Conservation (phyloP, 805 yeast species). For the Ogataea angusta region DNA sequence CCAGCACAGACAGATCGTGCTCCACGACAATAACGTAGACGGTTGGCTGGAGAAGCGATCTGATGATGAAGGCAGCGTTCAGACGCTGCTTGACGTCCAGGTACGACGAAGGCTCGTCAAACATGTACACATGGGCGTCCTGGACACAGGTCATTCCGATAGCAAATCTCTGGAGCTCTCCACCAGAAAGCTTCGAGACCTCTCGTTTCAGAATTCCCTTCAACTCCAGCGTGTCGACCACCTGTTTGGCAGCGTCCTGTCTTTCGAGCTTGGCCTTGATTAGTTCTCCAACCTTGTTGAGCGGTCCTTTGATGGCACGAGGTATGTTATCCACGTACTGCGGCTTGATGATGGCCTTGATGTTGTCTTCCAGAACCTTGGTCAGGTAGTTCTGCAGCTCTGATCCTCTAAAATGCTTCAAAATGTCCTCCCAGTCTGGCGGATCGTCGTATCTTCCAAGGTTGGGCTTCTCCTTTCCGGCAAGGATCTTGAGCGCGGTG, state of each 20-base stretch:
- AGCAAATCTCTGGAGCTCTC: slow-evolving; percentile 97
- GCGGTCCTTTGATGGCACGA: slow-evolving; percentile 89
- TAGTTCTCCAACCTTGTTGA: slow-evolving; percentile 80
- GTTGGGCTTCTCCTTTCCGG: slow-evolving; percentile 97
- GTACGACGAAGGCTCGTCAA: slow-evolving; percentile 98
- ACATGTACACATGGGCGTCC: slow-evolving; percentile 94
- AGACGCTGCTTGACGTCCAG: slow-evolving; percentile 98
- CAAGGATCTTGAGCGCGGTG: slow-evolving; percentile 92
- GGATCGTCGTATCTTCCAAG: slow-evolving; percentile 93
- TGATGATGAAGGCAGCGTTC: slow-evolving; percentile 92
- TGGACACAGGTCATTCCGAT: slow-evolving; percentile 97
- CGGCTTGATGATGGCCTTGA: slow-evolving; percentile 97
- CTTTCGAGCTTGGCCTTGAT: slow-evolving; percentile 76
- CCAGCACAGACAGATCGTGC: slow-evolving; percentile 97
- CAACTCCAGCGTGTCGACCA: slow-evolving; percentile 72
- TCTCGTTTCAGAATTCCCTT: slow-evolving; percentile 79
- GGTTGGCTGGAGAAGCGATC: slow-evolving; percentile 75
- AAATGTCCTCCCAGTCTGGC: slow-evolving; percentile 95
- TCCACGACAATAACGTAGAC: slow-evolving; percentile 94
- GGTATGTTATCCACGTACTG: slow-evolving; percentile 98
- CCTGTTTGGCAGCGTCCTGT: slow-evolving; percentile 58
- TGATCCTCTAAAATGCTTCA: slow-evolving; percentile 90
- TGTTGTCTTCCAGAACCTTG: slow-evolving; percentile 87
- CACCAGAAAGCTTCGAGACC: slow-evolving; percentile 89
- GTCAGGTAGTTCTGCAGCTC: slow-evolving; percentile 96